Conservation (phyloP, 352 stramenopile genomes). For the Achlya hypogyna region DNA sequence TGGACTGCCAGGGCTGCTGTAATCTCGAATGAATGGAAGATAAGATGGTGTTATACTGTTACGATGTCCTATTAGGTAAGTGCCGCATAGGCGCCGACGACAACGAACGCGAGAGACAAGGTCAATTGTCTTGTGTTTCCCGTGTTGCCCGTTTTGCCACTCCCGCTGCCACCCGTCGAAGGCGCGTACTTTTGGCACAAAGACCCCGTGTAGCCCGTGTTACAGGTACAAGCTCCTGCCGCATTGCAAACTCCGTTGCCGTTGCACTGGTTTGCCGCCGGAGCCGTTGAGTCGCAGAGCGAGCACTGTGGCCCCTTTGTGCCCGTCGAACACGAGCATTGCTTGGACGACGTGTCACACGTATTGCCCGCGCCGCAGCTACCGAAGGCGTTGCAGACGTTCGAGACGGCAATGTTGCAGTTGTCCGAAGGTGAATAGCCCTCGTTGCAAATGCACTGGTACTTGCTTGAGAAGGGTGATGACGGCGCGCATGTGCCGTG, state of each 20-base stretch:
- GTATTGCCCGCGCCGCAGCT: constrained; percentile 53
- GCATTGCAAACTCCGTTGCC: constrained; percentile 41
- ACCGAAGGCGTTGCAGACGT: constrained; percentile 60
- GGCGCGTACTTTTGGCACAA: too few relatives aligned
- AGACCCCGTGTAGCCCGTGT: constrained; percentile 53
- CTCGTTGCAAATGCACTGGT: constrained; percentile 67
- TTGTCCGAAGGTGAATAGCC: constrained; percentile 50
- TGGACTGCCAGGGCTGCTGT: too few relatives aligned
- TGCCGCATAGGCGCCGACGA: not conserved
- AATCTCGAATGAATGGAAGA: too few relatives aligned
- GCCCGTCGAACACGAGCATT: constrained; percentile 41
- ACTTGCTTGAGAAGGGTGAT: constrained; percentile 44
- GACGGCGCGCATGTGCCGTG: constrained; percentile 63
- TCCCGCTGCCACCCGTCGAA: too few relatives aligned
- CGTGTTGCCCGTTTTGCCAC: not conserved
- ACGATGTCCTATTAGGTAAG: too few relatives aligned
- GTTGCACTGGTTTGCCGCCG: constrained; percentile 30
- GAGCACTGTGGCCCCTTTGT: constrained; percentile 55
- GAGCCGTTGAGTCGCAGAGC: constrained; percentile 36
- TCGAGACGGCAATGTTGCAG: constrained; percentile 43
- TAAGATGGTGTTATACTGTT: too few relatives aligned
- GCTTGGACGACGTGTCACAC: constrained; percentile 29
- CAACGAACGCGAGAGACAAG: not conserved
- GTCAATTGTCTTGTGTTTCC: not conserved
- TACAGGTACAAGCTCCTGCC: constrained; percentile 43